Evolutionary conservation across 345 rosid genomes (phyloP).

Genomic region (Linum tenue): DNA sequence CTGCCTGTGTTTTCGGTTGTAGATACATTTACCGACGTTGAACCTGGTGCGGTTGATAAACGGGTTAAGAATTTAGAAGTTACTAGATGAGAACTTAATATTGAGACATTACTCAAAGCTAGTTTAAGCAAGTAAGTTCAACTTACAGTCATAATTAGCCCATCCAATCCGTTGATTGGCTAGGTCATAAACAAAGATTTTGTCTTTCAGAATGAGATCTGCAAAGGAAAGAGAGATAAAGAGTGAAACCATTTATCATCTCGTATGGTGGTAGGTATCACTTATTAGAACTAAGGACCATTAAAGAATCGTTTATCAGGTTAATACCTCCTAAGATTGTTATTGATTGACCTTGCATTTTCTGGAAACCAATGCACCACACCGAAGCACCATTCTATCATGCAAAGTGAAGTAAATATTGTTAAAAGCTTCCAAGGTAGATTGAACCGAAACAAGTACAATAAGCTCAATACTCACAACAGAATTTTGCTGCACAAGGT

Average conservation of each 20-base stretch:
- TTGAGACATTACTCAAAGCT: background rate
- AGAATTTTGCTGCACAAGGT: slow-evolving; percentile 67
- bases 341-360: slow-evolving; percentile 51
- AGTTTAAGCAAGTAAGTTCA: slow-evolving; percentile 4
- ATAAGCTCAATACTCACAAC: slow-evolving; percentile 44
- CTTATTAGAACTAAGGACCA: too few relatives aligned
- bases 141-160: slow-evolving; percentile 80
- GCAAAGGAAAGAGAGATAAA: background rate
- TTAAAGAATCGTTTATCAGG: too few relatives aligned
- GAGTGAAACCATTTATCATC: background rate
- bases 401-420: background rate
- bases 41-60: slow-evolving; percentile 33
- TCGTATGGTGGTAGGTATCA: background rate
- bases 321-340: slow-evolving; percentile 87
- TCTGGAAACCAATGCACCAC: slow-evolving; percentile 92
- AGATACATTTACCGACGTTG: slow-evolving; percentile 66
- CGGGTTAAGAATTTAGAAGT: too few relatives aligned
- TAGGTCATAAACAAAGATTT: slow-evolving; percentile 71
- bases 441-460: background rate
- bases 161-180: slow-evolving; percentile 82
- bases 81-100: background rate
- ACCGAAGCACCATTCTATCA: slow-evolving; percentile 56
- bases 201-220: slow-evolving; percentile 89
- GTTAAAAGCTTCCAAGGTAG: background rate
- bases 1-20: slow-evolving; percentile 45